Base-by-base conservation (phyloP, 1,139 yeast species). In the Hansenula anomala region DNA sequence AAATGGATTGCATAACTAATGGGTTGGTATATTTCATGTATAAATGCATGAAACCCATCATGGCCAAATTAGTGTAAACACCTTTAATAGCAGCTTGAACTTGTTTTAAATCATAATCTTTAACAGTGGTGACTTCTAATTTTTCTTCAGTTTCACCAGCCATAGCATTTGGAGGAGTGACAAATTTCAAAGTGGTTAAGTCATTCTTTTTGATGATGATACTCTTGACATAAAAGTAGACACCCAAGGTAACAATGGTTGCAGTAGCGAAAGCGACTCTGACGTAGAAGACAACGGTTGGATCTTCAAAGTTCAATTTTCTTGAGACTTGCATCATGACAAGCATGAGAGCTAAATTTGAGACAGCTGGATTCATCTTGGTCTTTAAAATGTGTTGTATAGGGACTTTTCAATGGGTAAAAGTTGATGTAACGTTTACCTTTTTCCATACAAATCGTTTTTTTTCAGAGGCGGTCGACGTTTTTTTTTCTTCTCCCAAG, bases 11-110 rank as follows among this genome's bases (percentile, higher is more conserved):
- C 88, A 92, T 86, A 54, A 94, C 79, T 64, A 92, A 78, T 44
- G 98, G 99, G 70, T 92, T 90, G 64, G 97, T 88, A 76, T 88
- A 94, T 69, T 89, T 86, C 95, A 94, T 82, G 80, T 92, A 92
- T 48, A 92, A 58, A 67, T 92, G 98, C 97, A 92, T 90, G 80
- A 92, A 86, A 26, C 84, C 96, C 94, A 94, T 90, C 97, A 94
- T 90, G 58, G 96, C 97, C 56, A 89, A 65, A 47, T 95, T 87
- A 51, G 94, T 85, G 73, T 84, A 81, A 51, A 89, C 77, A 49
- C 95, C 74, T 68, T 85, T 87, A 64, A 90, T 76, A 47, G 88
- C 82, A 37, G 76, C 45, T 61, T 85, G 81, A 48, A 90, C 75
- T 69, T 92, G 97, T 62, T 80, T 75, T 61, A 88, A 75, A 64